phyloP scores from a whole-genome alignment of 176 grass and related monocot genomes.

The Ananas comosus region DNA sequence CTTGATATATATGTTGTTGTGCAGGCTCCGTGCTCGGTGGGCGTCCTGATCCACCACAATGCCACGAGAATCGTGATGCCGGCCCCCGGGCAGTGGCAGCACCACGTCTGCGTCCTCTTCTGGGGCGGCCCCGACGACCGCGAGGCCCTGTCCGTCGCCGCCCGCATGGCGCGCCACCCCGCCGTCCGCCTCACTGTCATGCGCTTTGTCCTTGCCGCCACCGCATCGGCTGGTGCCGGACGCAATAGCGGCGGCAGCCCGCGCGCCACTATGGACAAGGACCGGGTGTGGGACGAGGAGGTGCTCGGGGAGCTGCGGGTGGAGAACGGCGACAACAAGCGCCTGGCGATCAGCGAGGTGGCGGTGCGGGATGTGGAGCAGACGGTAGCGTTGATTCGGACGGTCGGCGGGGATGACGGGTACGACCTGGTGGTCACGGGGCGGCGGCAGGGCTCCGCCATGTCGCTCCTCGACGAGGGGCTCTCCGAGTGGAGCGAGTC shows the following conservation, averaged over 20 bases:
- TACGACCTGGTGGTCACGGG: constrained; percentile 23
- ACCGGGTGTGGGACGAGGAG: constrained; percentile 12
- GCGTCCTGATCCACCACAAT: constrained; percentile 10
- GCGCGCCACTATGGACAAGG: background rate
- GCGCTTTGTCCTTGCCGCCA: background rate
- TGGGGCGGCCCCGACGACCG: constrained; percentile 35
- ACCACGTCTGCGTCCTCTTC: constrained; percentile 17
- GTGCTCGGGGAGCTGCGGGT: constrained; percentile 12
- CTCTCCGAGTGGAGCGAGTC: constrained; percentile 29
- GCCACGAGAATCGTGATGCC: background rate
- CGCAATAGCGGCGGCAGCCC: too few relatives aligned
- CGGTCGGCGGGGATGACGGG: background rate
- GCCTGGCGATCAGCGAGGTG: constrained; percentile 15
- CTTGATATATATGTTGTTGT: background rate
- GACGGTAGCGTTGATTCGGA: constrained; percentile 2
- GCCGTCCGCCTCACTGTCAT: background rate
- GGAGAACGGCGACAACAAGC: constrained; percentile 13
- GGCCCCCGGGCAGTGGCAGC: background rate
- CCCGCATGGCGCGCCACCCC: constrained; percentile 12
- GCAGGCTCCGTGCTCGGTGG: constrained; percentile 22
- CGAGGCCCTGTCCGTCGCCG: constrained; percentile 21
- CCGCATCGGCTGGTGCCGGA: background rate
- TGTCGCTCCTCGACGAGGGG: constrained; percentile 7
- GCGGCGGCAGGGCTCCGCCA: background rate
- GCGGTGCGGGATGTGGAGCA: background rate